Percentiles rank a stretch among this genome's conserved stretches.
Conservation (phyloP, 345 rosid genomes). For the Syzygium jambos region DNA sequence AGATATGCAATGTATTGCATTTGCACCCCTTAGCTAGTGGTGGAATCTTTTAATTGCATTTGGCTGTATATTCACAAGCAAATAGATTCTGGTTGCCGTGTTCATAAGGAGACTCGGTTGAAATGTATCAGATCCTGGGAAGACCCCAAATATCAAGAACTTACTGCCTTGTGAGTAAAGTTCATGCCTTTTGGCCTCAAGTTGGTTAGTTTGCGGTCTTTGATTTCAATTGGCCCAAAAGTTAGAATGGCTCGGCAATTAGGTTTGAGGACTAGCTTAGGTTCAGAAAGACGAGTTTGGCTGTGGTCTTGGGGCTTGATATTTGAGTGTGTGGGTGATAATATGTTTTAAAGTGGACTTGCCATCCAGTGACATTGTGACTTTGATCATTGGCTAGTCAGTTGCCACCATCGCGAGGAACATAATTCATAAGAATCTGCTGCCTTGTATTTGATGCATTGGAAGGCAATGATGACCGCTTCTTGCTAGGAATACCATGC, state of each 20-base stretch:
- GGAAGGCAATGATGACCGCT: background rate
- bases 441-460: background rate
- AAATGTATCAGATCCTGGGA: background rate
- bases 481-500: background rate
- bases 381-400: background rate
- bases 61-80: background rate
- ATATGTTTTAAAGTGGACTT: background rate
- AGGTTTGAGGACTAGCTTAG: background rate
- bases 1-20: background rate
- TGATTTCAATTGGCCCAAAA: background rate
- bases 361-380: background rate
- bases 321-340: background rate
- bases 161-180: background rate
- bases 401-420: background rate
- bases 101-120: background rate
- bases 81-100: background rate
- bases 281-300: background rate
- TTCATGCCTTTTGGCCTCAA: background rate
- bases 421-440: background rate
- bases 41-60: background rate
- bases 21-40: background rate
- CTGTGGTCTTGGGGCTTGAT: background rate
- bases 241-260: background rate
- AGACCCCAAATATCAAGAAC: background rate
- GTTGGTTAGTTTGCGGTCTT: background rate